A percentile compares a stretch with the other conserved stretches of the same genome.
Conservation (phyloP, 306 rosid species). For the Glycine soja region DNA sequence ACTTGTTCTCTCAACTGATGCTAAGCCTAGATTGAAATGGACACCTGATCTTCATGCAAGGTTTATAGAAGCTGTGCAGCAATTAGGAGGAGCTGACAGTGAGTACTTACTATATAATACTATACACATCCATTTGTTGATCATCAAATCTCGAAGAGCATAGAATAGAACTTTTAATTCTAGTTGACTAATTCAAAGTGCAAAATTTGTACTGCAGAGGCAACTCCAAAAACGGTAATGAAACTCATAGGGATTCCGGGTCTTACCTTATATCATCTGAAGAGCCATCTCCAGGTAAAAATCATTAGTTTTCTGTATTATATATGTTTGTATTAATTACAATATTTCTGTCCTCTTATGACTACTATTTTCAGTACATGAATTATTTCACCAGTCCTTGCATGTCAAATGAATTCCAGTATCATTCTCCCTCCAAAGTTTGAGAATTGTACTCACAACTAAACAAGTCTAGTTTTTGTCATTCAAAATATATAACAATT, state of each 20-base stretch:
- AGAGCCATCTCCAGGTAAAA: slow-evolving; percentile 93
- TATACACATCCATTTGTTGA: slow-evolving; percentile 22
- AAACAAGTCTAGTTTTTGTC: background rate
- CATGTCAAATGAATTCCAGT: slow-evolving; percentile 15
- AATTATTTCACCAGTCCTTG: background rate
- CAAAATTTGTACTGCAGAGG: slow-evolving; percentile 64
- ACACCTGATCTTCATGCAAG: slow-evolving; percentile 87
- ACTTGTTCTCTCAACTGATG: slow-evolving; percentile 91
- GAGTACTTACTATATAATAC: slow-evolving; percentile 41
- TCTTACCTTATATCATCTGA: slow-evolving; percentile 84
- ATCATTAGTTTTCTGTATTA: slow-evolving; percentile 7
- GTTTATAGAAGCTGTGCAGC: slow-evolving; percentile 83
- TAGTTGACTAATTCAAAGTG: slow-evolving; percentile 11
- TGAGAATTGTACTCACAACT: background rate
- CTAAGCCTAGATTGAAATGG: slow-evolving; percentile 92
- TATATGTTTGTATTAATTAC: background rate
- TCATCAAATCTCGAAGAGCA: slow-evolving; percentile 12
- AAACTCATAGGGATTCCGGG: slow-evolving; percentile 92
- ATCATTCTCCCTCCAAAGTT: background rate
- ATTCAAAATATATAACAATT: background rate
- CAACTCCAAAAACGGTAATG: slow-evolving; percentile 95
- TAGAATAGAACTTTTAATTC: background rate
- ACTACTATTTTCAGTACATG: background rate
- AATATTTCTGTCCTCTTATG: background rate
- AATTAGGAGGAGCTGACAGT: slow-evolving; percentile 93